Base-by-base conservation (phyloP, 1,284 basidiomycete species). In the Pseudozyma flocculosa region DNA sequence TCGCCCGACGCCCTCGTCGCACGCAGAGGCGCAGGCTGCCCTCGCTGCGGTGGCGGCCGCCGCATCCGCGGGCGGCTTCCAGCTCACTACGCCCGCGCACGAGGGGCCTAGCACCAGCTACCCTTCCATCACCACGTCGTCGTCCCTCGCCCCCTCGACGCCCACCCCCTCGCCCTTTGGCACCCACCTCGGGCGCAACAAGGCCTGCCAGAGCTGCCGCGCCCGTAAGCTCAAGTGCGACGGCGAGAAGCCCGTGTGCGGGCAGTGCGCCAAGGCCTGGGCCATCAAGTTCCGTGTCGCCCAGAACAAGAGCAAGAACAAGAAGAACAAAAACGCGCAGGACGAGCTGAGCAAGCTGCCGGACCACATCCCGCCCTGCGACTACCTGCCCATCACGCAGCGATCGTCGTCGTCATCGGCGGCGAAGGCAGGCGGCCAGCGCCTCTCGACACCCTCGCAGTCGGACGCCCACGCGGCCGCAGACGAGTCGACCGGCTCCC, bases 221-320 rank as follows among this genome's bases (percentile, higher is more conserved):
- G 69, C 68, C 13, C 67, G 69, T 22, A 72, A 72, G 48, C 63
- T 72, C 42, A 72, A 72, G 42, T 72, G 69, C 38, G 69, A 72
- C 41, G 69, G 69, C 13, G 57, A 60, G 32, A 66, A 65, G 43
- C 69, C 69, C 10, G 60, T 72, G 18, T 72, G 69, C 45, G 61
- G 67, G 15, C 69, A 72, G 32, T 72, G 69, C 44, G 58, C 59
- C 21, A 62, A 69, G 42, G 69, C 67, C 22, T 72, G 69, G 69
- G 59, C 63, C 45, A 66, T 66, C 59, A 66, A 66, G 37, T 59
- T 61, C 45, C 51, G 63, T 2, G 61, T 66, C 54, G 58, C 63
- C 5, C 63, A 66, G 18, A 61, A 61, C 55, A 66, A 66, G 50
- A 54, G 60, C 21, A 63, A 61, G 55, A 61, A 58, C 53, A 64